Conservation (phyloP, 345 rosid species). For the Linum trigynum region DNA sequence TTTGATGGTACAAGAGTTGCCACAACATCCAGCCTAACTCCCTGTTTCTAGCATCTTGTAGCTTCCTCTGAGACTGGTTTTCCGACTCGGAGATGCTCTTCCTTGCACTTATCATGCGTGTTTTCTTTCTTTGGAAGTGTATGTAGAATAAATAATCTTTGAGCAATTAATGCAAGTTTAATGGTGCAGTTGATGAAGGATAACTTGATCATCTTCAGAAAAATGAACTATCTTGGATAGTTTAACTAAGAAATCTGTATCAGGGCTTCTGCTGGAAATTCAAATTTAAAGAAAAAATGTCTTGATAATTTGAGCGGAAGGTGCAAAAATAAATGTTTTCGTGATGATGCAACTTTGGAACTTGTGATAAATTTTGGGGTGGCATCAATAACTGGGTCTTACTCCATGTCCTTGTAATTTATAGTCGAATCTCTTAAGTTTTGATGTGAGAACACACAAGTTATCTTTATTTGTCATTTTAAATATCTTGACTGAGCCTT, state of each 20-base stretch:
- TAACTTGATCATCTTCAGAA: no score
- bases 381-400: no score
- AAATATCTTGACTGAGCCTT: neutral
- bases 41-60: neutral
- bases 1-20: neutral
- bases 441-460: neutral
- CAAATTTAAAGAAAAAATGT: no score
- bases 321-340: no score
- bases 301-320: no score
- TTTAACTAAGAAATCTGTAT: no score
- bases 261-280: no score
- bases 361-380: neutral
- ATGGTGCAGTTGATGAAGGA: no score
- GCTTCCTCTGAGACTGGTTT: conserved; percentile 4
- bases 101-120: conserved; percentile 46
- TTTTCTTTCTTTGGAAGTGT: conserved; percentile 33
- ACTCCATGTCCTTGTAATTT: no score
- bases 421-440: neutral
- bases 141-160: no score
- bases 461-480: neutral
- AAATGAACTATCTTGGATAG: no score
- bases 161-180: no score
- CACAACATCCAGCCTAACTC: neutral
- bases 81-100: conserved; percentile 5
- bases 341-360: neutral